These are phyloP conservation scores for Musa itinerans DNA, from an alignment of 176 grass and related monocot species.

Conservation along the genomic window DNA sequence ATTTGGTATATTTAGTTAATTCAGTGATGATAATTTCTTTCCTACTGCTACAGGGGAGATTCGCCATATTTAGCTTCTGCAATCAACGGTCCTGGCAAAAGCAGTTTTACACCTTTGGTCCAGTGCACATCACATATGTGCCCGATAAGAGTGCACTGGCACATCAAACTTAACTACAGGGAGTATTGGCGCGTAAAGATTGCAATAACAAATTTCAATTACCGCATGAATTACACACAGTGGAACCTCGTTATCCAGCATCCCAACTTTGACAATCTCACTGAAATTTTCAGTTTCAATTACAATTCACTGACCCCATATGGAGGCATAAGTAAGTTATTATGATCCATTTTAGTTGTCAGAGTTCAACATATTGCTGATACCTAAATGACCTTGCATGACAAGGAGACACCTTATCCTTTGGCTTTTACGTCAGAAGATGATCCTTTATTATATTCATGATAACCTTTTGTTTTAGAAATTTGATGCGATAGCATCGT, in stretches of 20 bases:
- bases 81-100: constrained; percentile 6
- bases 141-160: constrained; percentile 22
- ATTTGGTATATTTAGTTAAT: background rate
- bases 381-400: background rate
- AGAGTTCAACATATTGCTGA: background rate
- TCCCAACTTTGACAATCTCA: constrained; percentile 16
- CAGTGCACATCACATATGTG: constrained; percentile 24
- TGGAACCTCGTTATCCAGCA: constrained; percentile 19
- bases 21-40: background rate
- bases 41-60: constrained; percentile 4
- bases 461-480: no score
- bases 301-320: constrained; percentile 16
- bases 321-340: constrained; percentile 15
- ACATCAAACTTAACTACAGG: constrained; percentile 20
- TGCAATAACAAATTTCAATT: constrained; percentile 20
- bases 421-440: no score
- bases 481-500: no score
- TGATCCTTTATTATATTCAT: no score
- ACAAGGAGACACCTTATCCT: background rate
- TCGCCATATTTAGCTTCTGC: constrained; percentile 17
- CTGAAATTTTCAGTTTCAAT: constrained; percentile 16
- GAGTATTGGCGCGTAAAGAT: constrained; percentile 23
- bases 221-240: constrained; percentile 20
- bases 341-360: background rate
- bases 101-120: background rate